Conservation (phyloP, 306 rosid genomes). For the Macrotyloma uniflorum region DNA sequence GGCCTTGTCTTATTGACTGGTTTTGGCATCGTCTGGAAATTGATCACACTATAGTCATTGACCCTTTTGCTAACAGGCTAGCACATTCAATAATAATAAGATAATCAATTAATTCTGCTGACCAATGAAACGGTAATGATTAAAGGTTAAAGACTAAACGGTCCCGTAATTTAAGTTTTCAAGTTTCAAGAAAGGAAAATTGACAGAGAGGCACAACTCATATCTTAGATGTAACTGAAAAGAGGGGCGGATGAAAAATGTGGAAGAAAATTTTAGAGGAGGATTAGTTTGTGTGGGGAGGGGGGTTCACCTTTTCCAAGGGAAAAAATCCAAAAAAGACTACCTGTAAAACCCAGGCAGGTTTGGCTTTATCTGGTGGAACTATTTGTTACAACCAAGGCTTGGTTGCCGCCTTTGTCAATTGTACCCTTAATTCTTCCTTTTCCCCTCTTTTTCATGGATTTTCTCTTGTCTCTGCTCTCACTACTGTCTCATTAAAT, state of each 20-base stretch:
- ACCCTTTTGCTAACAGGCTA: constrained; percentile 8
- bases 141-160: not conserved
- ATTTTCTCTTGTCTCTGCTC: constrained; percentile 48
- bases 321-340: constrained; percentile 47
- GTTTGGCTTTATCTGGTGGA: constrained; percentile 62
- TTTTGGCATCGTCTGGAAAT: constrained; percentile 35
- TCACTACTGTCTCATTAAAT: constrained; percentile 39
- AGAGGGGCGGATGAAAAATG: not conserved
- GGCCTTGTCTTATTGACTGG: constrained; percentile 64
- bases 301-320: constrained; percentile 36
- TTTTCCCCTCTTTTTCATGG: constrained; percentile 29
- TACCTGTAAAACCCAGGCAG: constrained; percentile 63
- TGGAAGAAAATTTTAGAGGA: constrained; percentile 6
- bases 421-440: constrained; percentile 15
- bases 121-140: not conserved
- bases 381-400: constrained; percentile 33
- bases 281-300: not conserved
- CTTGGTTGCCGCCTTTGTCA: constrained; percentile 56
- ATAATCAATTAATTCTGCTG: not conserved
- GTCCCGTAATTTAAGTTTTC: not conserved
- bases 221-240: not conserved
- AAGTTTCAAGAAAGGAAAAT: constrained; percentile 11
- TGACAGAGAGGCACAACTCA: constrained; percentile 7
- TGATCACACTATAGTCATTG: constrained; percentile 19
- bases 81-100: not conserved